A percentile compares a stretch with the other conserved stretches of the same genome.
Conservation (phyloP, 192 early-diverging fungal species). For the Entophlyctis helioformis region DNA sequence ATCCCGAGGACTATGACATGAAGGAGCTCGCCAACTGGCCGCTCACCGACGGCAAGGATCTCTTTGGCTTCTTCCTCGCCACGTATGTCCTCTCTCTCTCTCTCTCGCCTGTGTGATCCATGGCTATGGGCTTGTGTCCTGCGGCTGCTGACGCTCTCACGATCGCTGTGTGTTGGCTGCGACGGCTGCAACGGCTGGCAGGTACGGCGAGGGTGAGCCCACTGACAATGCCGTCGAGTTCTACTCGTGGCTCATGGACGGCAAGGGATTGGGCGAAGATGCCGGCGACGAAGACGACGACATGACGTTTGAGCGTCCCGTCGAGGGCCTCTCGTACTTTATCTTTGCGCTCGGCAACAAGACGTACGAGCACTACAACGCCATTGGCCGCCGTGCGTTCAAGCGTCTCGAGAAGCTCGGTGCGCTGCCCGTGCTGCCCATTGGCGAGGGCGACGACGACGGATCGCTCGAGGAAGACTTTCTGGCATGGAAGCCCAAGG, state of each 20-base stretch:
- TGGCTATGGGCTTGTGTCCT: too few species aligned
- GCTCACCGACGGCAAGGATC: constrained; percentile 18
- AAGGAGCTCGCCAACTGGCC: constrained; percentile 61
- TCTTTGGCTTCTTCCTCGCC: constrained; percentile 88
- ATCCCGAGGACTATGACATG: constrained; percentile 90
- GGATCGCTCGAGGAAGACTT: constrained; percentile 90
- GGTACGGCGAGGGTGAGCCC: constrained; percentile 96
- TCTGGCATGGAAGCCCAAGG: constrained; percentile 82
- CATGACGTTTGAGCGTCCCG: constrained; percentile 23
- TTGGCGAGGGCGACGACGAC: constrained; percentile 97
- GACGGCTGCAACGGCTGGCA: too few species aligned
- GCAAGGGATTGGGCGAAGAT: constrained; percentile 58
- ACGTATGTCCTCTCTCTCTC: too few species aligned
- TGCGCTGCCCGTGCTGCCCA: constrained; percentile 57
- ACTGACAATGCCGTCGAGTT: constrained; percentile 96
- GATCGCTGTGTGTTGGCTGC: too few species aligned
- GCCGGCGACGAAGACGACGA: constrained; percentile 44
- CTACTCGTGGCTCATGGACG: constrained; percentile 73
- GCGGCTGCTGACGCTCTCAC: too few species aligned
- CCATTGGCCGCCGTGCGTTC: constrained; percentile 62
- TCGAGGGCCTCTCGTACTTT: constrained; percentile 47
- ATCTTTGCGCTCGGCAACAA: constrained; percentile 81
- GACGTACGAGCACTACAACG: constrained; percentile 87
- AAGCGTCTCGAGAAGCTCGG: constrained; percentile 57
- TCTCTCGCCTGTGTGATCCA: too few species aligned